A percentile compares a stretch with the other conserved stretches of the same genome.
Evolutionary conservation across 306 rosid species (phyloP).

Genomic region (Herpetospermum pedunculosum): DNA sequence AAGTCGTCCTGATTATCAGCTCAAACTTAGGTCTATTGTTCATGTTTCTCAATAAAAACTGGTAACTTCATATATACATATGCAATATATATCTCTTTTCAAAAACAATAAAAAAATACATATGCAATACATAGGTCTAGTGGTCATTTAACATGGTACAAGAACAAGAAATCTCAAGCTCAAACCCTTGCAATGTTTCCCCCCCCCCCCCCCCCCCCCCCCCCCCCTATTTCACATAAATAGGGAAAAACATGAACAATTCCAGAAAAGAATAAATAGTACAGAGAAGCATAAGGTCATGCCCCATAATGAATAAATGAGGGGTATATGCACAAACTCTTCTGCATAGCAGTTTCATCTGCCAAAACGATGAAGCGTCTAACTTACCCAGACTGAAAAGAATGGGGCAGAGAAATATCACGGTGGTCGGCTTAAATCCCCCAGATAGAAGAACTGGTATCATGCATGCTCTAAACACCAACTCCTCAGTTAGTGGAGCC

Average conservation of each 20-base stretch:
- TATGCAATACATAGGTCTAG: not conserved
- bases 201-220: not conserved
- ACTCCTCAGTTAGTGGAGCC: constrained; percentile 89
- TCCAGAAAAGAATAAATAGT: not conserved
- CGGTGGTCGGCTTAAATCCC: constrained; percentile 50
- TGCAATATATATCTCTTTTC: not conserved
- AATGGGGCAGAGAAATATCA: constrained; percentile 63
- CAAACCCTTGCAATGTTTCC: not conserved
- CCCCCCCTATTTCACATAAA: not conserved
- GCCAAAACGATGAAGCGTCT: constrained; percentile 1
- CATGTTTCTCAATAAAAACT: not conserved
- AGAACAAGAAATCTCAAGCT: not conserved
- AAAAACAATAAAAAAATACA: not conserved
- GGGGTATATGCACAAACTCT: not conserved
- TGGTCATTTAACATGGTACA: not conserved
- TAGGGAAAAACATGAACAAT: not conserved
- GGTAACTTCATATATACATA: not conserved
- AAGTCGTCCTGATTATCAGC: not conserved
- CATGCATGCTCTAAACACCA: constrained; percentile 97
- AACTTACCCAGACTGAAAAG: constrained; percentile 90
- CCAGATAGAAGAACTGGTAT: constrained; percentile 86
- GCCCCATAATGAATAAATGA: constrained; percentile 2
- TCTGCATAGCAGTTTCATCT: not conserved
- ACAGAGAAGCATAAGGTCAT: not conserved
- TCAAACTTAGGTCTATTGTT: not conserved